phyloP scores from a whole-genome alignment of 257 asterid genomes.

The Solanum stenotomum region DNA sequence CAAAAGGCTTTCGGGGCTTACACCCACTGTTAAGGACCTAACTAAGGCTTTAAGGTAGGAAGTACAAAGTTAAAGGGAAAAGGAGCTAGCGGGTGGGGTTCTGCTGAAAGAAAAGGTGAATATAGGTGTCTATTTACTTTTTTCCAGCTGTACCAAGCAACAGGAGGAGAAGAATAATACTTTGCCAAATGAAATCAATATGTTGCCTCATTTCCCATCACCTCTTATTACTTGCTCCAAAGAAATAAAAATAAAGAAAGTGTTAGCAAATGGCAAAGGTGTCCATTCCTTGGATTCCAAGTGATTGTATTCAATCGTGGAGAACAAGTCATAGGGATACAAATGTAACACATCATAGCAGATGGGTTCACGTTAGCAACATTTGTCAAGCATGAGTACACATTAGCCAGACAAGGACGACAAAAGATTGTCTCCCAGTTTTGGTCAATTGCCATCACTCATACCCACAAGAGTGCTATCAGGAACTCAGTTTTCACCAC shows the following conservation, averaged over 20 bases:
- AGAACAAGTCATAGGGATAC: neutral
- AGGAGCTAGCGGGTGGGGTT: neutral
- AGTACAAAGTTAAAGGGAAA: neutral
- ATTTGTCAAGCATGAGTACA: neutral
- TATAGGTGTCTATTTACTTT: neutral
- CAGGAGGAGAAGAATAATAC: neutral
- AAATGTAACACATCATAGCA: neutral
- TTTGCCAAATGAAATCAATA: neutral
- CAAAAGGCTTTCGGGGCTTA: neutral
- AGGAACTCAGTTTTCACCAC: neutral
- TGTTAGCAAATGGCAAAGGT: neutral
- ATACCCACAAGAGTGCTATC: neutral
- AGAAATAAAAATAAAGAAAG: neutral
- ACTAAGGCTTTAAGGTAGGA: neutral
- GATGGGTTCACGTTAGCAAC: neutral
- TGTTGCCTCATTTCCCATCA: neutral
- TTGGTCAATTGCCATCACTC: neutral
- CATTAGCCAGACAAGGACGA: neutral
- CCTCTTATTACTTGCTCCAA: neutral
- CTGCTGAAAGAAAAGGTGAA: neutral
- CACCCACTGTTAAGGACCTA: neutral
- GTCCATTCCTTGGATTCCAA: neutral
- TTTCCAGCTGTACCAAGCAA: neutral
- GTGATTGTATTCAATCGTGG: neutral
- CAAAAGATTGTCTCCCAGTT: neutral